Percentiles rank a stretch among this genome's conserved stretches.
Evolutionary conservation across 495 filamentous ascomycete species (phyloP).

Genomic region (Alectoria sarmentosa): DNA sequence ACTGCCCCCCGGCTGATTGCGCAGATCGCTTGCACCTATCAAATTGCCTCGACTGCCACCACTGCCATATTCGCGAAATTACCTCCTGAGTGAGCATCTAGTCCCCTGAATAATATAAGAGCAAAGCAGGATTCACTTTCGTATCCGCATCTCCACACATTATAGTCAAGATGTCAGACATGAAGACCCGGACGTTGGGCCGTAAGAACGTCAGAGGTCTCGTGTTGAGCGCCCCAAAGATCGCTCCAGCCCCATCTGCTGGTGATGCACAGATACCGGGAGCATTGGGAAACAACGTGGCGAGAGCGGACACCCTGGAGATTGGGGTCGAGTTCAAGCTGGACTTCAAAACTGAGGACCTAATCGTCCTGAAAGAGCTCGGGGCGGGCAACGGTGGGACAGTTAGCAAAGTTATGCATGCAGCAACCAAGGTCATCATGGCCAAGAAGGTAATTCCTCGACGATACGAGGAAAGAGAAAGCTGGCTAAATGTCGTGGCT

Average conservation of each 20-base stretch:
- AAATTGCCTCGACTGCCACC: not conserved
- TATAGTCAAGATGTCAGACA: conserved; percentile 62
- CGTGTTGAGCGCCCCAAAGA: conserved; percentile 64
- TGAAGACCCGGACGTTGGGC: conserved; percentile 88
- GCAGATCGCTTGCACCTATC: conserved; percentile 4
- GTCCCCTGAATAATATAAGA: not conserved
- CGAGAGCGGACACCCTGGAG: conserved; percentile 73
- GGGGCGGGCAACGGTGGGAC: conserved; percentile 96
- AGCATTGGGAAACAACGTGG: conserved; percentile 54
- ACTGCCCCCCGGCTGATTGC: conserved; percentile 5
- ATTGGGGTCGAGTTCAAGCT: conserved; percentile 96
- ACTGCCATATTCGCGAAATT: not conserved
- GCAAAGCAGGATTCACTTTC: not conserved
- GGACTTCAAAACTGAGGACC: conserved; percentile 84
- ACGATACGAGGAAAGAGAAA: not conserved
- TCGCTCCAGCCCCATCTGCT: conserved; percentile 48
- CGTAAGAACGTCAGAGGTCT: conserved; percentile 98
- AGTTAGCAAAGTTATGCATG: conserved; percentile 94
- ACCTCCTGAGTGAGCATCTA: not conserved
- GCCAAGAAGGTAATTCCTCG: conserved; percentile 73
- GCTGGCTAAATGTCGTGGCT: conserved; percentile 6
- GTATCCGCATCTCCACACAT: not conserved
- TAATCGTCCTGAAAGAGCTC: conserved; percentile 88
- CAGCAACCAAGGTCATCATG: conserved; percentile 92
- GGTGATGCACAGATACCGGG: conserved; percentile 54